phyloP scores from a whole-genome alignment of 1,284 basidiomycete genomes.

The Ceratobasidium sp. region DNA sequence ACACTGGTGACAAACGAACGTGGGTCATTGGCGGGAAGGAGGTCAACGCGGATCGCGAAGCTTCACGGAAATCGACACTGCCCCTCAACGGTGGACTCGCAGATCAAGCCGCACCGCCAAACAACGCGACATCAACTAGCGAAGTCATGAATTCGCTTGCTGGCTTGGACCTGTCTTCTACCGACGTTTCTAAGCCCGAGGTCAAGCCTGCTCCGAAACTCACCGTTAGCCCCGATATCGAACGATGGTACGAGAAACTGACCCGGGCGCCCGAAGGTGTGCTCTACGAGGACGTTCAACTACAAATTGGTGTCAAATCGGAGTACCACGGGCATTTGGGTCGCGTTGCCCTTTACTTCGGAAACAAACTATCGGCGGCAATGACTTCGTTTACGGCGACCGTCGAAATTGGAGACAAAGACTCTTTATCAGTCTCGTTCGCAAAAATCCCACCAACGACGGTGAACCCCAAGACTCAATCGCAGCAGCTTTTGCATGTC shows the following conservation, averaged over 20 bases:
- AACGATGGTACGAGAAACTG: constrained; percentile 91
- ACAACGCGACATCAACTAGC: constrained; percentile 45
- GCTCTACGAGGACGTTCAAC: constrained; percentile 93
- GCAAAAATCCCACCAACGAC: constrained; percentile 87
- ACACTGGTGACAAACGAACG: constrained; percentile 91
- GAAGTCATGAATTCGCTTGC: constrained; percentile 82
- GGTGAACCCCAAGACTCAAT: constrained; percentile 85
- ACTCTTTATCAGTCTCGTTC: constrained; percentile 82
- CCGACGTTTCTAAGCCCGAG: constrained; percentile 38
- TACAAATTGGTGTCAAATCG: constrained; percentile 96
- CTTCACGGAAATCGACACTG: constrained; percentile 57
- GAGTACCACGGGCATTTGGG: constrained; percentile 94
- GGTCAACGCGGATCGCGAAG: constrained; percentile 79
- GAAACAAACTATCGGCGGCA: constrained; percentile 91
- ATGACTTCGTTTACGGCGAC: constrained; percentile 91
- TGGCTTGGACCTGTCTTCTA: constrained; percentile 77
- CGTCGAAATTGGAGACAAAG: constrained; percentile 76
- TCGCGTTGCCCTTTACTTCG: constrained; percentile 92
- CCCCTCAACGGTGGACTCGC: constrained; percentile 57
- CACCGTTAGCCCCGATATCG: constrained; percentile 74
- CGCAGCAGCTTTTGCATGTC: constrained; percentile 91
- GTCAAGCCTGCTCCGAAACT: constrained; percentile 52
- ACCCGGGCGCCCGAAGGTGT: constrained; percentile 86
- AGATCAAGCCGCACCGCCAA: constrained; percentile 47
- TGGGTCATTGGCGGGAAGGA: constrained; percentile 97